These are phyloP conservation scores for Pyracantha coccinea DNA, from an alignment of 331 rosid genomes.

Conservation along the genomic window DNA sequence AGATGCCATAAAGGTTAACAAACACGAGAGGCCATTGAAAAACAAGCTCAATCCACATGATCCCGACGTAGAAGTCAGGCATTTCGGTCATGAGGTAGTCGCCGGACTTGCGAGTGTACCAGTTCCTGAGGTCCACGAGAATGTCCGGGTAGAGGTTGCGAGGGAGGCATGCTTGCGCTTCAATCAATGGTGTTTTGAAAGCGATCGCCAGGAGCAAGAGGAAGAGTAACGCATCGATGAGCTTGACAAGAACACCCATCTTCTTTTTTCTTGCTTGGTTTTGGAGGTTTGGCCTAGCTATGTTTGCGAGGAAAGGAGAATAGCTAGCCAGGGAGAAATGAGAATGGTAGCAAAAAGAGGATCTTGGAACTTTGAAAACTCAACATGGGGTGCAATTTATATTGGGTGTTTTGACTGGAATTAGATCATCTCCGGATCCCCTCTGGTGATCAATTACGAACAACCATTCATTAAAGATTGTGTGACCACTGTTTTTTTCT, in stretches of 20 bases:
- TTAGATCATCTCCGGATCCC: no score
- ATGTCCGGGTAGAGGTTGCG: slow-evolving; percentile 32
- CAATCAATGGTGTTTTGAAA: slow-evolving; percentile 39
- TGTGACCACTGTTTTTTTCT: no score
- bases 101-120: slow-evolving; percentile 32
- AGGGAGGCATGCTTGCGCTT: slow-evolving; percentile 46
- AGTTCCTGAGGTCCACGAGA: slow-evolving; percentile 33
- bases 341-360: slow-evolving; percentile 3
- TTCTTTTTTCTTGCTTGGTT: not conserved
- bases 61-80: slow-evolving; percentile 53
- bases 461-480: no score
- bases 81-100: slow-evolving; percentile 47
- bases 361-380: not conserved
- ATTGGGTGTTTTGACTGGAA: no score
- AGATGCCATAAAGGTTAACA: slow-evolving; percentile 41
- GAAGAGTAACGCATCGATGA: slow-evolving; percentile 32
- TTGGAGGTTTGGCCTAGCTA: not conserved
- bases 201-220: slow-evolving; percentile 37
- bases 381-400: not conserved
- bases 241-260: slow-evolving; percentile 40
- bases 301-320: not conserved
- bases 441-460: no score
- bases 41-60: slow-evolving; percentile 54
- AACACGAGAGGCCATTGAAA: slow-evolving; percentile 63
- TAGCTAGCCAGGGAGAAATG: not conserved